Conservation (phyloP, 2,329 filamentous ascomycete species). For the Zasmidium citrigriseum region DNA sequence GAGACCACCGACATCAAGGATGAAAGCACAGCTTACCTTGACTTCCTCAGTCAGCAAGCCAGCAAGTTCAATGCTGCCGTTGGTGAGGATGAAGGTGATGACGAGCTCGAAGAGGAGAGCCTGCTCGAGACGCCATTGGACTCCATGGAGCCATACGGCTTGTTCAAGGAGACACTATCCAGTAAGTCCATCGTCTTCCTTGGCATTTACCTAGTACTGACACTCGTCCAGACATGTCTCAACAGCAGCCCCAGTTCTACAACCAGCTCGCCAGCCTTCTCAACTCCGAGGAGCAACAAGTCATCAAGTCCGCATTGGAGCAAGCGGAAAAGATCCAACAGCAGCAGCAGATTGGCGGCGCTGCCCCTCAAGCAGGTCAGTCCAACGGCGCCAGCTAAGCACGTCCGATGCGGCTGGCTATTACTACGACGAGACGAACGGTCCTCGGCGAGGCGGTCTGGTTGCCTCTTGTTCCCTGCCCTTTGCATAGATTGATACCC, state of each 20-base stretch:
- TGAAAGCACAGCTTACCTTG: constrained; percentile 90
- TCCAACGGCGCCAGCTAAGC: constrained; percentile 17
- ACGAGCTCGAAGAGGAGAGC: constrained; percentile 88
- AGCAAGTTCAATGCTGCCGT: constrained; percentile 54
- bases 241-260: constrained; percentile 89
- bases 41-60: constrained; percentile 86
- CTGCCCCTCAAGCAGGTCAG: constrained; percentile 5
- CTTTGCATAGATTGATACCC: constrained; percentile 11
- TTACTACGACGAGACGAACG: neutral
- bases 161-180: constrained; percentile 80
- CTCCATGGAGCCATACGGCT: constrained; percentile 88
- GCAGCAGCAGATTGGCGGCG: constrained; percentile 20
- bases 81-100: constrained; percentile 68
- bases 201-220: constrained; percentile 27
- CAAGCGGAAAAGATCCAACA: constrained; percentile 61
- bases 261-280: constrained; percentile 76
- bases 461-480: neutral
- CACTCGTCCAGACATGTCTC: constrained; percentile 70
- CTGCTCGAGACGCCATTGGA: constrained; percentile 92
- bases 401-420: neutral
- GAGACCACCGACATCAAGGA: constrained; percentile 73
- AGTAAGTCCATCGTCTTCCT: constrained; percentile 59
- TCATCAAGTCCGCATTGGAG: constrained; percentile 76
- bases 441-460: neutral
- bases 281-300: constrained; percentile 74